These are phyloP conservation scores for Xylona heveae DNA, from an alignment of 495 filamentous ascomycete genomes.

Conservation along the genomic window DNA sequence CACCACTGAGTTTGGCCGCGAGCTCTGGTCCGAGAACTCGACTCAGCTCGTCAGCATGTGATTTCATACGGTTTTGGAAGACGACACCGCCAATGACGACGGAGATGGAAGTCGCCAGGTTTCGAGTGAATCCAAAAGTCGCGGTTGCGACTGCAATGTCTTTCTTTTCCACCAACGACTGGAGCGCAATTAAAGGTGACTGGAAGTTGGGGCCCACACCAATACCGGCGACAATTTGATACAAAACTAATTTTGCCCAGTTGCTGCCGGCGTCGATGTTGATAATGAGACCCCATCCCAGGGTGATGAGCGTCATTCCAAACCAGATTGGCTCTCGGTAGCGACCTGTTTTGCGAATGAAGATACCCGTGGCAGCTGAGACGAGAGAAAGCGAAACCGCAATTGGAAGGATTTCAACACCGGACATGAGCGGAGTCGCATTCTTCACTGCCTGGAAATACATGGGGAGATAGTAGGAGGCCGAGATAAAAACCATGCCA, in stretches of 20 bases:
- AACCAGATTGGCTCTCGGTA: constrained; percentile 26
- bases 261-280: constrained; percentile 25
- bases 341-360: constrained; percentile 52
- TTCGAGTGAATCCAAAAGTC: constrained; percentile 53
- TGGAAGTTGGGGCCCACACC: constrained; percentile 51
- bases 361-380: constrained; percentile 40
- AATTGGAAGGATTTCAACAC: constrained; percentile 13
- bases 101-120: constrained; percentile 46
- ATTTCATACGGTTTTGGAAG: constrained; percentile 39
- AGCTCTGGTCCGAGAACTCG: constrained; percentile 11
- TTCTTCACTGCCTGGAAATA: constrained; percentile 3
- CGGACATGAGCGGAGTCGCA: not conserved
- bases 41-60: constrained; percentile 8
- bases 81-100: constrained; percentile 67
- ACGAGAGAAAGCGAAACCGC: constrained; percentile 45
- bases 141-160: constrained; percentile 63
- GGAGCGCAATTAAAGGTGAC: constrained; percentile 58
- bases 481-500: constrained; percentile 44
- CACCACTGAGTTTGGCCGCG: constrained; percentile 18
- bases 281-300: constrained; percentile 45
- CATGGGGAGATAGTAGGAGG: constrained; percentile 3
- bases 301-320: constrained; percentile 32
- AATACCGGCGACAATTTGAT: constrained; percentile 27
- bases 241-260: constrained; percentile 38
- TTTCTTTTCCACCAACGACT: constrained; percentile 40